These are phyloP conservation scores for Pisolithus albus DNA, from an alignment of 768 basidiomycete genomes.

Conservation along the genomic window DNA sequence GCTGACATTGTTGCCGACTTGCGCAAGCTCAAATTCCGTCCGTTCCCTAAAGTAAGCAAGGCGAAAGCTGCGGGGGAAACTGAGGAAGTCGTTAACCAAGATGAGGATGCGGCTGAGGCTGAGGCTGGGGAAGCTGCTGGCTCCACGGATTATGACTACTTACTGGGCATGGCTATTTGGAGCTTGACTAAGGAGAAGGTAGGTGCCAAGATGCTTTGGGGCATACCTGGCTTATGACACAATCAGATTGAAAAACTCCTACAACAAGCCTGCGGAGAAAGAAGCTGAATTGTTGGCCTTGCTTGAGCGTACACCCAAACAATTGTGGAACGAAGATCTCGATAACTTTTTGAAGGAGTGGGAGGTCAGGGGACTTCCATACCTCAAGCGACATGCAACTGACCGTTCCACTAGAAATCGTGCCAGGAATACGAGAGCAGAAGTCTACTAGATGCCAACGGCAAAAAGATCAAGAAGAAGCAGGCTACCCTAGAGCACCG, in stretches of 20 bases:
- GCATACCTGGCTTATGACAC: conserved; percentile 4
- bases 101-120: conserved; percentile 43
- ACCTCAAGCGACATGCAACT: not conserved
- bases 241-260: conserved; percentile 76
- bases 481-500: conserved; percentile 49
- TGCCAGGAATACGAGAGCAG: conserved; percentile 40
- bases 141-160: conserved; percentile 79
- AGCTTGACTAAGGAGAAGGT: conserved; percentile 94
- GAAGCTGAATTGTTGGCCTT: conserved; percentile 73
- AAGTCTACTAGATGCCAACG: conserved; percentile 38
- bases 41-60: conserved; percentile 77
- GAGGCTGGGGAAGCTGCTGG: conserved; percentile 37
- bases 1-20: conserved; percentile 79
- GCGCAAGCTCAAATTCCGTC: conserved; percentile 76
- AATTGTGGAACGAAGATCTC: conserved; percentile 87
- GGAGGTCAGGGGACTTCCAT: conserved; percentile 52
- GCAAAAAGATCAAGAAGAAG: conserved; percentile 52
- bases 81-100: conserved; percentile 50
- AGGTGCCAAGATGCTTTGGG: conserved; percentile 1
- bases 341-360: conserved; percentile 78
- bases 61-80: conserved; percentile 62
- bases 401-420: conserved; percentile 27
- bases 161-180: conserved; percentile 92
- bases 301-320: conserved; percentile 69
- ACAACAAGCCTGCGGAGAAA: conserved; percentile 73